phyloP scores from a whole-genome alignment of 352 stramenopile species.

The Thraustochytrium sp. region DNA sequence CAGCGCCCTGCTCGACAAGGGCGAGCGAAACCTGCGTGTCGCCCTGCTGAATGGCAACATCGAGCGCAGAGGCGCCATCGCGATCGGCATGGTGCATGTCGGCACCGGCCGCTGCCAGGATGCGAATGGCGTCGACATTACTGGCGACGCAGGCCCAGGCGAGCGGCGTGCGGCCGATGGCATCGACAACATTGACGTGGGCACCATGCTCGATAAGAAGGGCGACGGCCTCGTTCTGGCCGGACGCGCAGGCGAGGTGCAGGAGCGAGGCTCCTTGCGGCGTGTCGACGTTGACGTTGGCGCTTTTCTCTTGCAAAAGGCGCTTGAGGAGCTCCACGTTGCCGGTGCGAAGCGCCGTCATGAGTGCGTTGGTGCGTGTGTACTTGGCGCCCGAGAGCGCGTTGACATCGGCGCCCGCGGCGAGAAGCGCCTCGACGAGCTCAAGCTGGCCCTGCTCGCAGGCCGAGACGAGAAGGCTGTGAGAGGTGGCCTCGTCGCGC shows the following conservation, averaged over 20 bases:
- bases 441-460: background rate
- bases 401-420: background rate
- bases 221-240: background rate
- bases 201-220: slow-evolving; percentile 14
- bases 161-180: background rate
- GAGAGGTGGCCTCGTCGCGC: background rate
- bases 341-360: background rate
- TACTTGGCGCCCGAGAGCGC: background rate
- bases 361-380: background rate
- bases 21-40: background rate
- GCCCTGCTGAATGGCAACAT: slow-evolving; percentile 8
- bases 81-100: background rate
- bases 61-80: background rate
- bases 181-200: background rate
- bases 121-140: background rate
- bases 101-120: background rate
- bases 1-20: slow-evolving; percentile 28
- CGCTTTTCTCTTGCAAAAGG: background rate
- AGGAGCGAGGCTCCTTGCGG: background rate
- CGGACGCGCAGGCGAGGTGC: background rate
- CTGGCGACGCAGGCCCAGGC: slow-evolving; percentile 5
- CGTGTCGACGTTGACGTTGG: slow-evolving; percentile 5
- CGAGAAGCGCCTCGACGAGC: slow-evolving; percentile 3
- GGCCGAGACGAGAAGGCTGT: slow-evolving; percentile 12
- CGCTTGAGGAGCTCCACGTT: background rate